These are phyloP conservation scores for Hericium erinaceus DNA, from an alignment of 768 basidiomycete genomes.

Conservation along the genomic window DNA sequence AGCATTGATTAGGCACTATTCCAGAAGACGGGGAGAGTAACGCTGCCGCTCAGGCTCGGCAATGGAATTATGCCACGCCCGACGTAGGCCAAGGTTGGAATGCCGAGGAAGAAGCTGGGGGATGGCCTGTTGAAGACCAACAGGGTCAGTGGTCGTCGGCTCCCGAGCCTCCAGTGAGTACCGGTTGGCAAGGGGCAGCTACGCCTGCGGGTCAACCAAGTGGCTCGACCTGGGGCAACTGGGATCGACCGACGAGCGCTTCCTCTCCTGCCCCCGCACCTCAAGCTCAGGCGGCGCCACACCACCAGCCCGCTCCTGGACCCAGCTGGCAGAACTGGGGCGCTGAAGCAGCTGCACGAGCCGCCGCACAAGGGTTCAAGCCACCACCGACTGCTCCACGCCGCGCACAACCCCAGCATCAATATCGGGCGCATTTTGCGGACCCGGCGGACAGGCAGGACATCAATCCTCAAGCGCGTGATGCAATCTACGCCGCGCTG, in stretches of 20 bases:
- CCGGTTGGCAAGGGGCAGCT: neutral
- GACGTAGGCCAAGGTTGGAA: neutral
- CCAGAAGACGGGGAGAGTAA: neutral
- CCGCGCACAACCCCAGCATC: neutral
- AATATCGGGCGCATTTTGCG: too few species aligned
- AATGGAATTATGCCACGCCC: neutral
- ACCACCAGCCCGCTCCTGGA: neutral
- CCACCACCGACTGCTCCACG: neutral
- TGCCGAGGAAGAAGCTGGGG: neutral
- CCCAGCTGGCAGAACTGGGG: conserved; percentile 9
- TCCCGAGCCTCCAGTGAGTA: neutral
- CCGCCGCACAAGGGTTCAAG: conserved; percentile 3
- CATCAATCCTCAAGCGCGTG: neutral
- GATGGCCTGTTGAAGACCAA: neutral
- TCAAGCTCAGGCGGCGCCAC: neutral
- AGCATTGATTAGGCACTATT: neutral
- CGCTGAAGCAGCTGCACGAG: conserved; percentile 9
- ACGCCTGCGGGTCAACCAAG: neutral
- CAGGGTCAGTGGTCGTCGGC: too few species aligned
- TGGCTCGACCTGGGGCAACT: neutral
- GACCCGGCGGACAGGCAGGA: too few species aligned
- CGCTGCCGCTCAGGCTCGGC: neutral
- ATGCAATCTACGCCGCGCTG: too few species aligned
- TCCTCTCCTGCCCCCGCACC: neutral
- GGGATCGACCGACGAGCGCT: neutral